Base-by-base conservation (phyloP, 73 alveolate genomes). In the Paramecium primaurelia region DNA sequence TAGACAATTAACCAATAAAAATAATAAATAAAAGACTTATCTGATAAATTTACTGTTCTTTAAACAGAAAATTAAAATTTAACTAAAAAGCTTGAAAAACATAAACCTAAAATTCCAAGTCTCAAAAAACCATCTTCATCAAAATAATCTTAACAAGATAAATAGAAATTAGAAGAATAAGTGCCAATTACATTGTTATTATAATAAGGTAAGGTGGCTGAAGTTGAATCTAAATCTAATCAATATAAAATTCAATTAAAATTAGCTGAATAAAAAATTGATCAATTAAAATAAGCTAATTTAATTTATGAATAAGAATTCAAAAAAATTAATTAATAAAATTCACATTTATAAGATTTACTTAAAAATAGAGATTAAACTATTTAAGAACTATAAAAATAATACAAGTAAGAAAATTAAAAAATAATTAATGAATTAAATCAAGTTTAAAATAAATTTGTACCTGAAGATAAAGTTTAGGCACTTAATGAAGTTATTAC, bases 371-470 rank as follows among this genome's bases (percentile, higher is more conserved):
- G 58, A 44, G 91, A 80, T 25, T 80, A 80, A 47, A 44, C 44
- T 6, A 75, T 80, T 80, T 12, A 40, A 45, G 91, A 80, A 32
- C 73, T 42, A 0, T 49, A 80, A 22, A 80, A 80, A 47, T 26
- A 80, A 49, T 49, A 44, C 18, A 80, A 80, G 16, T 80, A 80
- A 80, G 91, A 80, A 45, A 80, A 80, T 47, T 18, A 80, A 36
- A 80, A 80, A 36, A 44, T 80, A 44, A 80, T 80, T 11, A 45
- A 80, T 20, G 91, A 80, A 80, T 45, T 80, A 49, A 80, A 42
- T 45, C 25, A 80, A 47, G 91, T 80, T 20, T 80, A 80, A 80
- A 80, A 80, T 80, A 80, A 80, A 25, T 80, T 80, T 80, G 91
- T 80, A 40, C 91, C 91, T n/a, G 91, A 80, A 64, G 91, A 80